phyloP scores from a whole-genome alignment of 1,284 basidiomycete genomes.

The Irpex sp. region DNA sequence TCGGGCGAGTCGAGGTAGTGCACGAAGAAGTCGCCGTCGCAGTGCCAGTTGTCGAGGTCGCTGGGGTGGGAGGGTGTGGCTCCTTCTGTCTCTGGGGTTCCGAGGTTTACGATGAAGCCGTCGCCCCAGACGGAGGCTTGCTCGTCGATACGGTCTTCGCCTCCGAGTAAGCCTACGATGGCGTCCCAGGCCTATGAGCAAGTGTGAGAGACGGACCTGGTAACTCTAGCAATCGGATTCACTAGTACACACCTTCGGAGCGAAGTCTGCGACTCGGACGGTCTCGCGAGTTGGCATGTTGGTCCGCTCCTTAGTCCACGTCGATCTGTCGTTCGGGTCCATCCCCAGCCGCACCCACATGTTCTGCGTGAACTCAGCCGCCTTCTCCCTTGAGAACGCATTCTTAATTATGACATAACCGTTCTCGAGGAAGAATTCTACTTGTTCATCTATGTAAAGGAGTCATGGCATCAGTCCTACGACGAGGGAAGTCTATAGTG shows the following conservation, averaged over 20 bases:
- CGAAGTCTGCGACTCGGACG: conserved; percentile 41
- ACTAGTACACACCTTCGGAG: conserved; percentile 39
- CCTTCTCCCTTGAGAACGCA: conserved; percentile 47
- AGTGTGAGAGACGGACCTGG: neutral
- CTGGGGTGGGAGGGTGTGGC: neutral
- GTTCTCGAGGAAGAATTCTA: conserved; percentile 48
- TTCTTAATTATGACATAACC: conserved; percentile 50
- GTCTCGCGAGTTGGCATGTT: conserved; percentile 49
- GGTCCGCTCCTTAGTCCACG: conserved; percentile 49
- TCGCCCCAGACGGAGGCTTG: conserved; percentile 44
- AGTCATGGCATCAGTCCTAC: neutral
- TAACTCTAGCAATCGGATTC: neutral
- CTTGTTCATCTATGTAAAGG: conserved; percentile 33
- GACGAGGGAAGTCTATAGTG: neutral
- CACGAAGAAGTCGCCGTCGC: conserved; percentile 20
- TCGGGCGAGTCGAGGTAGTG: conserved; percentile 35
- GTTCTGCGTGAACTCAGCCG: conserved; percentile 41
- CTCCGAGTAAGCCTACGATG: conserved; percentile 48
- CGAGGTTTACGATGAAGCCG: conserved; percentile 57
- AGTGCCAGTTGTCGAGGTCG: conserved; percentile 13
- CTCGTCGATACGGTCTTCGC: conserved; percentile 50
- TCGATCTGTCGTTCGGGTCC: conserved; percentile 46
- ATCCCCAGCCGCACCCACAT: conserved; percentile 49
- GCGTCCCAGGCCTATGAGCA: conserved; percentile 46
- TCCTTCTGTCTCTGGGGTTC: conserved; percentile 25